Percentiles rank a stretch among this genome's conserved stretches.
Evolutionary conservation across 345 rosid species (phyloP).

Genomic region (Camelina laxa): DNA sequence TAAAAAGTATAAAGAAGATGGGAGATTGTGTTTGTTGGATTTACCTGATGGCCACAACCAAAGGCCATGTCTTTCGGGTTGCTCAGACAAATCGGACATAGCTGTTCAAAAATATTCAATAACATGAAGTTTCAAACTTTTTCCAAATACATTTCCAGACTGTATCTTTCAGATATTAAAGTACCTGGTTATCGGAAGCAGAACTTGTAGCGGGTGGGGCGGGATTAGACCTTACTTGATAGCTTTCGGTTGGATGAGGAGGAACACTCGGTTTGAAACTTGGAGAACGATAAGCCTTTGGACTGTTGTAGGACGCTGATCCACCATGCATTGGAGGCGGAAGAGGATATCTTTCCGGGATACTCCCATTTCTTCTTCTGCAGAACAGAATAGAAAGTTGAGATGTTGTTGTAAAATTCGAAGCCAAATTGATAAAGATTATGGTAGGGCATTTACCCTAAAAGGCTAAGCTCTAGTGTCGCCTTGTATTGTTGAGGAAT

Average conservation of each 20-base stretch:
- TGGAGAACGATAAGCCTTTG: constrained; percentile 47
- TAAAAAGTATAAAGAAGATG: neutral
- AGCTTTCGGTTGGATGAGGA: constrained; percentile 52
- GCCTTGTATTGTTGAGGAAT: constrained; percentile 96
- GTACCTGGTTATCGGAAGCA: constrained; percentile 69
- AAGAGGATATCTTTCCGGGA: constrained; percentile 66
- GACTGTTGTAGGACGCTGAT: constrained; percentile 46
- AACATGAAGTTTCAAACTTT: neutral
- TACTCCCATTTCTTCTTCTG: constrained; percentile 63
- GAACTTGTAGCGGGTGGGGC: constrained; percentile 59
- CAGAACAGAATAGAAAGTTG: constrained; percentile 10
- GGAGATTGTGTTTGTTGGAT: constrained; percentile 3
- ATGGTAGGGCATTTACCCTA: constrained; percentile 78
- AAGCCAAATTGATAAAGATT: constrained; percentile 55
- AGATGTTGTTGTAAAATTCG: constrained; percentile 1
- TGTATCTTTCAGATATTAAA: neutral
- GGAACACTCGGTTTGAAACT: constrained; percentile 68
- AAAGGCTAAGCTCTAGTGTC: constrained; percentile 73
- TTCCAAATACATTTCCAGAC: constrained; percentile 1
- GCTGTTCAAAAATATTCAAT: constrained; percentile 50
- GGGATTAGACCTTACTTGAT: constrained; percentile 49
- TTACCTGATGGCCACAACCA: constrained; percentile 98
- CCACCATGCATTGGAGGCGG: constrained; percentile 70
- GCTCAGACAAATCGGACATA: constrained; percentile 82
- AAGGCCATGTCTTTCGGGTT: constrained; percentile 88